Evolutionary conservation across 2,329 filamentous ascomycete genomes (phyloP), one percentile per base, ranked within the genome.

Genomic region (Scytalidium sp.): DNA sequence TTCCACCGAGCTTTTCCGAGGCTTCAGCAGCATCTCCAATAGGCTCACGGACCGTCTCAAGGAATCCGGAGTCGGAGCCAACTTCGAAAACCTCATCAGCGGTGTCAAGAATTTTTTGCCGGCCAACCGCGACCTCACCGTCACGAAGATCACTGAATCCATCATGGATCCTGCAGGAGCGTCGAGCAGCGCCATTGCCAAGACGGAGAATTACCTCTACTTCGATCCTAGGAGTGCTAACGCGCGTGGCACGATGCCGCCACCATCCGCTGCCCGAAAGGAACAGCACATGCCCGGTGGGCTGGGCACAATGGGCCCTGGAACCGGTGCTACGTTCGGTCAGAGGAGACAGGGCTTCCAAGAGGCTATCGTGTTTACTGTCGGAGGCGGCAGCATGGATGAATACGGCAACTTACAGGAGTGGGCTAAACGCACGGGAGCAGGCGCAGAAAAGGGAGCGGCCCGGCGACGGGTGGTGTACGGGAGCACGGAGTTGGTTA

Each of bases 71-170:
- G 90, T 95, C 17, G 83, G 85, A 51, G 84, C 84, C 47, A 97
- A 97, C 67, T 90, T 99, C 63, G 94, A 97, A 68, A 93, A 88
- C 23, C 81, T 99, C 41, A 92, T 97, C 54, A 93, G 90, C 5
- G 93, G 93, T 41, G 93, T 99, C 64, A 99, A 97, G 73, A 97
- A 96, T 70, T 96, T 99, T 71, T 75, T 99, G n/a, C 94, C 95
- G 0, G 90, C 84, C 13, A 95, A 99, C 72, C 90, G 92, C 61
- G 95, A 99, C 65, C 80, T 97, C 9, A 97, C 94, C 0, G 82
- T 99, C 47, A 99, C 95, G 50, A 97, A 97, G 71, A 97, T 99
- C 64, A 93, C 94, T 39, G 94, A 99, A 69, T 96, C 90, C 1
- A 86, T 99, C 62, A 99, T 99, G 93, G 94, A 99, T 64, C 94